A percentile compares a stretch with the other conserved stretches of the same genome.
These are phyloP conservation scores for Vanilla planifolia DNA, from an alignment of 106 monocot genomes.

Conservation along the genomic window DNA sequence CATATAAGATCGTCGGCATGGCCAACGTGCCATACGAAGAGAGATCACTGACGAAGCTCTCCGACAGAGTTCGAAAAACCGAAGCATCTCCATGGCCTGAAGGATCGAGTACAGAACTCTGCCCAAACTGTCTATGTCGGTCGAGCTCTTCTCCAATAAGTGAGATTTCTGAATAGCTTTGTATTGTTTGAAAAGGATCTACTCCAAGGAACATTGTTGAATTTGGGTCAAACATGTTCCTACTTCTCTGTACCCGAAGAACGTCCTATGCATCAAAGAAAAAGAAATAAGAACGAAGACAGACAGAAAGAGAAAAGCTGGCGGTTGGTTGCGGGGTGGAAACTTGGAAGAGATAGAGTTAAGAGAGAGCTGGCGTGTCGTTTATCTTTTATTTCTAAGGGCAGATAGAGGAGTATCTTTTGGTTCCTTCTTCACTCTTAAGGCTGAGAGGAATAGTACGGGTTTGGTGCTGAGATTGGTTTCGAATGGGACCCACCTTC, in stretches of 20 bases:
- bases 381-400: not conserved
- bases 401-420: conserved; percentile 6
- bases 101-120: too few species aligned
- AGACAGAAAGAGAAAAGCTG: not conserved
- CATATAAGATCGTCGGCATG: conserved; percentile 4
- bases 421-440: conserved; percentile 1
- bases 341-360: not conserved
- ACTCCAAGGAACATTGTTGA: not conserved
- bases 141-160: not conserved
- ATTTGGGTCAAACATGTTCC: conserved; percentile 5
- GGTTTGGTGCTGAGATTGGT: conserved; percentile 41
- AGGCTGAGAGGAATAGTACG: not conserved
- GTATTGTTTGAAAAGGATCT: conserved; percentile 4
- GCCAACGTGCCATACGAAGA: not conserved
- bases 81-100: not conserved
- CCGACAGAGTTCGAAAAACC: not conserved
- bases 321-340: not conserved
- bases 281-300: not conserved
- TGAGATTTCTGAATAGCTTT: conserved; percentile 12
- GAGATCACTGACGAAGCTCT: not conserved
- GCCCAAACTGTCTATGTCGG: too few species aligned
- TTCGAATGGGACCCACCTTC: conserved; percentile 8
- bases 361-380: not conserved
- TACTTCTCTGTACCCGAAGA: too few species aligned
- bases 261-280: not conserved